Evolutionary conservation across 2,329 filamentous ascomycete genomes (phyloP), one percentile per base, ranked within the genome.

Genomic region (Botryosphaeria agaves): DNA sequence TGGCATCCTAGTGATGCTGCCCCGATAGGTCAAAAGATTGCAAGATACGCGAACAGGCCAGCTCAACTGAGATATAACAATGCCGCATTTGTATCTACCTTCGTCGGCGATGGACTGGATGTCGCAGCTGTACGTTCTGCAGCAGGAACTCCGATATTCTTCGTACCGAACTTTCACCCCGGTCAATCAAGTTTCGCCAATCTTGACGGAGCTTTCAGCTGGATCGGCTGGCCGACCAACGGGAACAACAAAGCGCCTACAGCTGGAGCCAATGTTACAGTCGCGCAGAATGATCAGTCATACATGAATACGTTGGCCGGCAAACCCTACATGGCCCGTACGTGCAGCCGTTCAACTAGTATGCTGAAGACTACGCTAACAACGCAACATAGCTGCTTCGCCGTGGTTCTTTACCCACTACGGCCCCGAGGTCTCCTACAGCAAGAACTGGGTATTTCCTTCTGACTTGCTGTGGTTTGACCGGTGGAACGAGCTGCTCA

Each of bases 391-490:
- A 57, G 53, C 54, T 14, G 56, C 55, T 2, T 61, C 57, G 0
- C 53, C 56, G 1, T 64, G 61, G 66, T 70, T 69, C 44, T 65
- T 46, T 46, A 72, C 71, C 29, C 65, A 70, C 34, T 51, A 73
- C 3, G 61, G 66, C 0, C 41, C 45, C 3, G 55, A 56, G 31
- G 53, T 61, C 14, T 52, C 54, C 5, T 73, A 60, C 40, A 47
- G 52, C 25, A 75, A 75, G 50, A 70, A 72, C 42, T 76, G 71
- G 69, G 52, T 73, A 5, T 76, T 66, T 57, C 58, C 60, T 14
- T 66, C 68, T n/a, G 71, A 75, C 38, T 55, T 62, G 32, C 47
- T 76, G 8, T 77, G 72, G 69, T 62, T 59, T 36, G 54, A 68
- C 32, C 62, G 71, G 6, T 75, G 70, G 71, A 48, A 57, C 30